Conservation (phyloP, 2,329 filamentous ascomycete genomes). For the Colletotrichum gloeosporioides region DNA sequence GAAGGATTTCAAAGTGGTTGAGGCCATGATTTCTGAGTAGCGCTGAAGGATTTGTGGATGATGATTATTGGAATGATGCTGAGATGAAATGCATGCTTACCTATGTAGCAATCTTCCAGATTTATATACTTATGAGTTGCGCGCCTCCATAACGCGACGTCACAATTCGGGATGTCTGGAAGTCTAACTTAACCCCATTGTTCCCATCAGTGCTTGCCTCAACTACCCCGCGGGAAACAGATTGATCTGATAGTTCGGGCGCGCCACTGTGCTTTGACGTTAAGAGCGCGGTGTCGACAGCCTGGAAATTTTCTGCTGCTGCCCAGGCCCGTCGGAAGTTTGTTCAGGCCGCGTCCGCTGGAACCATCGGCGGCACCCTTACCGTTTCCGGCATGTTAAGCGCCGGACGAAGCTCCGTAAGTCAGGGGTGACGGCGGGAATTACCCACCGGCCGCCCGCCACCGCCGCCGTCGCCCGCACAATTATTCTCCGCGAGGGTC, state of each 20-base stretch:
- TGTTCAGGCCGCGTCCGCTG: background rate
- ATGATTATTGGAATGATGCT: background rate
- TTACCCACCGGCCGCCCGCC: background rate
- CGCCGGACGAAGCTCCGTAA: background rate
- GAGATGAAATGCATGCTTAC: background rate
- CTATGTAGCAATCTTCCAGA: accelerated
- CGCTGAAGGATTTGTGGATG: background rate
- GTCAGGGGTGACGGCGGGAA: background rate
- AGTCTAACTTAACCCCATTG: background rate
- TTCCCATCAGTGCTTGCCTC: background rate
- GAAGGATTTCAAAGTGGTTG: background rate
- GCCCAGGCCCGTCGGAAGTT: background rate
- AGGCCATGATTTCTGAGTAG: background rate
- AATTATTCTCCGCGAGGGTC: background rate
- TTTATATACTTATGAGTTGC: background rate
- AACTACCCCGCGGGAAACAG: background rate
- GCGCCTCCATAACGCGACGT: background rate
- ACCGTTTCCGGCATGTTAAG: background rate
- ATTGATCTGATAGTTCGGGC: background rate
- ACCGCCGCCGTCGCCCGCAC: background rate
- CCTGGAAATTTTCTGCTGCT: background rate
- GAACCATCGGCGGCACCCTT: background rate
- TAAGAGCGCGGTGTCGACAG: background rate
- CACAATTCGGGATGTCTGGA: background rate
- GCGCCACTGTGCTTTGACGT: background rate